Base-by-base conservation (phyloP, 192 early-diverging fungal species). In the Backusella australiensis region DNA sequence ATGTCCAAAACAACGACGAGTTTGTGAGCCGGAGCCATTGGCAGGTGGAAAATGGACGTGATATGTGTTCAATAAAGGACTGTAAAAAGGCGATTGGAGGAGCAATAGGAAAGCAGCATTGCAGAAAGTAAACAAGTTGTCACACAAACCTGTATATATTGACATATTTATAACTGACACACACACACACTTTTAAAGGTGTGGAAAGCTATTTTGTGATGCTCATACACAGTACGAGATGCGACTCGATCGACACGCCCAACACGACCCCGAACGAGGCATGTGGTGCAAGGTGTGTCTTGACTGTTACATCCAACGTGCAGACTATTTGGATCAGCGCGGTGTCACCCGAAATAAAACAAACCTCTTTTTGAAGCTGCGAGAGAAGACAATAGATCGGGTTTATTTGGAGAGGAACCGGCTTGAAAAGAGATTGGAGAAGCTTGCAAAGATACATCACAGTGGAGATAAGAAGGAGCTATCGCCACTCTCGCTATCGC, bases 351-450 rank as follows among this genome's bases (percentile, higher is more conserved):
- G 89, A n/a, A 85, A 71, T 36, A 75, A 77, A 67, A 91, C 91
- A 15, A 74, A 84, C 6, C 74, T 76, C 7, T 93, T 92, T 80
- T 76, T 80, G 32, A 84, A 82, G 38, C 67, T 80, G 69, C 85
- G 92, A 44, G 77, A 75, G 32, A 84, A 82, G 59, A 86, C 87
- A 4, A 84, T 88, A 3, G 89, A 88, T 44, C 81, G 82, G 11
- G 86, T 89, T 6, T 89, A 89, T 63, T 75, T 94, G 44, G 93
- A 92, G 71, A 86, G 87, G 2, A 94, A 92, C 70, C 84, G 91
- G 29, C 81, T 92, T 2, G 92, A 93, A 77, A 90, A 92, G 78
- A 86, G 93, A 1, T 80, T 94, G 29, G 93, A 94, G 81, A 89
- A 90, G 72, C 67, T 82, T 12, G 81, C 81, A 12, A 72, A 56